Conservation (phyloP, 2,329 filamentous ascomycete species). For the Xylaria sp. region DNA sequence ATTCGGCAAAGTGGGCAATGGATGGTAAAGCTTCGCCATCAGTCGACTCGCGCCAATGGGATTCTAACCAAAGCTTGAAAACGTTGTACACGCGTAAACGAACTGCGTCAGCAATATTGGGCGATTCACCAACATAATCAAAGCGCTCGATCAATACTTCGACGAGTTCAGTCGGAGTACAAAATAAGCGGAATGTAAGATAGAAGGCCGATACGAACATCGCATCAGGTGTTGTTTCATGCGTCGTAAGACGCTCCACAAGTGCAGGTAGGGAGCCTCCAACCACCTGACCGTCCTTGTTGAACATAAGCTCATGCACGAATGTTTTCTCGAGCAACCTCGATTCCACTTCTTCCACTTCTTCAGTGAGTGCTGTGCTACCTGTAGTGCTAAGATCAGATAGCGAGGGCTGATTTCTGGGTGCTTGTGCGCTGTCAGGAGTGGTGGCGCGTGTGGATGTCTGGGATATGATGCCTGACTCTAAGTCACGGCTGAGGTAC, state of each 20-base stretch:
- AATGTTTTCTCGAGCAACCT: conserved; percentile 91
- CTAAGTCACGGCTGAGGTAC: conserved; percentile 82
- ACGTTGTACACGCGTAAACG: conserved; percentile 93
- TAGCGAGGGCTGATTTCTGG: conserved; percentile 69
- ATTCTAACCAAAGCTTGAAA: conserved; percentile 97
- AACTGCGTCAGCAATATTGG: conserved; percentile 80
- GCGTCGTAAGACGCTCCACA: conserved; percentile 92
- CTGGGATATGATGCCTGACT: conserved; percentile 81
- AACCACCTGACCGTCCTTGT: conserved; percentile 94
- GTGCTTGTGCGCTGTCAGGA: conserved; percentile 70
- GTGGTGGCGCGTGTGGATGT: conserved; percentile 90
- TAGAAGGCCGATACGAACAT: conserved; percentile 96
- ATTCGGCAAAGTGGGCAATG: conserved; percentile 83
- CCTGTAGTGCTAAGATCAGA: conserved; percentile 74
- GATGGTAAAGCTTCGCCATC: conserved; percentile 79
- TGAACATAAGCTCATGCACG: conserved; percentile 89
- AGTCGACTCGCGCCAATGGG: conserved; percentile 87
- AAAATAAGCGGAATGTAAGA: conserved; percentile 94
- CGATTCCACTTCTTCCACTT: conserved; percentile 81
- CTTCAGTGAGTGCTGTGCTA: conserved; percentile 75
- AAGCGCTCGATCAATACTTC: conserved; percentile 89
- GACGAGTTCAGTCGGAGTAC: conserved; percentile 80
- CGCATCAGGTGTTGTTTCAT: conserved; percentile 90
- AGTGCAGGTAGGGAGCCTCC: conserved; percentile 90
- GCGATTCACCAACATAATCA: conserved; percentile 85